Base-by-base conservation (phyloP, 1,139 yeast genomes). In the Sugiyamaella paludigena region DNA sequence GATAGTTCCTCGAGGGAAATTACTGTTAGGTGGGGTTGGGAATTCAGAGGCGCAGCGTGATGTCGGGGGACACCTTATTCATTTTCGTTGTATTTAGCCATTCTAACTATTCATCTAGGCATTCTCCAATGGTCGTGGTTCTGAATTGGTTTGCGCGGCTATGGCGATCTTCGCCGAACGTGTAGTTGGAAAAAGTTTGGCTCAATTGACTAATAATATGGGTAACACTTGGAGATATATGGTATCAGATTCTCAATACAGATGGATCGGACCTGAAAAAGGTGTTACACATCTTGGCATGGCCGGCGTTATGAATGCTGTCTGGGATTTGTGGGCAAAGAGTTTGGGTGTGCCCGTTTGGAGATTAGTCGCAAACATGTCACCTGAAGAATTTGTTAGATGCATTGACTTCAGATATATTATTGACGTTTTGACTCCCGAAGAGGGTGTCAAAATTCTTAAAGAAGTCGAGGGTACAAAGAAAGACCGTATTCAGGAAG, bases 181-280 rank as follows among this genome's bases (percentile, higher is more conserved):
- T 15, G 48, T 62, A 13, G 54, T 50, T 28, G 60, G 59, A 34
- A 61, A 65, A 45, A 48, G 56, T 13, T 58, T 68, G 40, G 57
- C 49, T n/a, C 53, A 58, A n/a, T 58, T 67, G 44, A 62, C 65
- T n/a, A 55, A 54, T 27, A 61, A 67, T 47, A 63, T 67, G 65
- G 71, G 71, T 7, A 55, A 54, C 7, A 68, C 71, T 9, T 67
- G 71, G 71, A 55, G 71, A 41, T 63, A 66, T 47, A 56, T 67
- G 54, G 70, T 67, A 15, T 56, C 63, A 1, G 71, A 68, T 49
- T 58, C 65, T 11, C 71, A 68, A 51, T 61, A 64, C 46, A 61
- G 71, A 36, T 67, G 71, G 71, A 49, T 67, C 33, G 71, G 71
- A 2, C 71, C 71, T 29, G 71, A 67, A 47, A 66, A 68, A 51